Evolutionary conservation across 352 stramenopile genomes (phyloP).

Genomic region (Phytophthora citrophthora): DNA sequence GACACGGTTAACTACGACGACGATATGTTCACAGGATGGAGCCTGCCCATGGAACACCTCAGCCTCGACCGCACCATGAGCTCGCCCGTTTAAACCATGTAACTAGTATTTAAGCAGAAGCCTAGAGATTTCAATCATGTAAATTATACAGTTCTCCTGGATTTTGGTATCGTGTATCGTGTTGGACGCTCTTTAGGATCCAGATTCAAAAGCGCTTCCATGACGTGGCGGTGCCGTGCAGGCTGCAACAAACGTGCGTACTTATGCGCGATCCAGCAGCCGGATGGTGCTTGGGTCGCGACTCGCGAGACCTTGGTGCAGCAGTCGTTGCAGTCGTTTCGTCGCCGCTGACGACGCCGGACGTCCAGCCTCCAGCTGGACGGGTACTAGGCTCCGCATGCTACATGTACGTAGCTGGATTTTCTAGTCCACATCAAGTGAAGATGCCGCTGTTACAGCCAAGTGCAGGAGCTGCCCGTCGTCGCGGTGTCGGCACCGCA

Average conservation of each 20-base stretch:
- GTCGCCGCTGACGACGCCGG: neutral
- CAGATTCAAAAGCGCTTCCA: neutral
- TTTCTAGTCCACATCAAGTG: constrained; percentile 9
- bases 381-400: constrained; percentile 4
- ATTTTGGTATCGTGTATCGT: constrained; percentile 20
- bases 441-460: neutral
- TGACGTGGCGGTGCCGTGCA: constrained; percentile 9
- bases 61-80: constrained; percentile 29
- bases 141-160: constrained; percentile 7
- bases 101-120: constrained; percentile 27
- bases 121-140: neutral
- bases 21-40: constrained; percentile 32
- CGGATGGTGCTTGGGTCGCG: neutral
- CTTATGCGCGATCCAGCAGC: constrained; percentile 6
- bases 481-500: neutral
- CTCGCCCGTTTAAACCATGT: constrained; percentile 24
- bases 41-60: constrained; percentile 31
- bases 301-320: neutral
- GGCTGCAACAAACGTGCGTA: constrained; percentile 1
- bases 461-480: neutral
- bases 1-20: constrained; percentile 25
- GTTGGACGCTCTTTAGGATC: neutral
- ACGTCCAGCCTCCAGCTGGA: constrained; percentile 7
- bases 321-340: constrained; percentile 23
- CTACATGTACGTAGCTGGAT: constrained; percentile 10